These are phyloP conservation scores for Microcyclosporella mali DNA, from an alignment of 2,329 filamentous ascomycete genomes.

Conservation along the genomic window DNA sequence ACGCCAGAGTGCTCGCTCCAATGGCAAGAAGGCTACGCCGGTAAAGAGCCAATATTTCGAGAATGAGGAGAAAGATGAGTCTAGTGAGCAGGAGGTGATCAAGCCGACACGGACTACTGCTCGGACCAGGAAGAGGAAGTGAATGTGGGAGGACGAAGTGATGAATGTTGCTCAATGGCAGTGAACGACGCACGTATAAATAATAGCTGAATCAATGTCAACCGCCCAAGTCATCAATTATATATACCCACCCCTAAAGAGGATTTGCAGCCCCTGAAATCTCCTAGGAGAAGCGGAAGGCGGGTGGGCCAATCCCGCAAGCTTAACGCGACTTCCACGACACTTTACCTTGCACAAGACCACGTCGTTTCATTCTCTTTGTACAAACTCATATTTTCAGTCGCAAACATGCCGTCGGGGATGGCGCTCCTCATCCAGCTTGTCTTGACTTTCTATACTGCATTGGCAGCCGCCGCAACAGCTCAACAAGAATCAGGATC, in stretches of 20 bases:
- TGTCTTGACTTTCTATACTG: slow-evolving; percentile 28
- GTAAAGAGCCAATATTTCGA: slow-evolving; percentile 28
- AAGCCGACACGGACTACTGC: slow-evolving; percentile 28
- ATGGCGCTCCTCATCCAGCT: slow-evolving; percentile 26
- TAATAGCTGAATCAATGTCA: too few relatives aligned
- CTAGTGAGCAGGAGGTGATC: slow-evolving; percentile 26
- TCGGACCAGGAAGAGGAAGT: slow-evolving; percentile 22
- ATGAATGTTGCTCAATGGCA: too few relatives aligned
- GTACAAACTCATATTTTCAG: too few relatives aligned
- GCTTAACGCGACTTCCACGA: too few relatives aligned
- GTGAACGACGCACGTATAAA: too few relatives aligned
- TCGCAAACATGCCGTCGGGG: slow-evolving; percentile 6
- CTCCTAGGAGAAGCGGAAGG: too few relatives aligned
- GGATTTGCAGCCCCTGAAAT: too few relatives aligned
- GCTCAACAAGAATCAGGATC: slow-evolving; percentile 37
- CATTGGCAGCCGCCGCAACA: slow-evolving; percentile 33
- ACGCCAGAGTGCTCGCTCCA: not conserved
- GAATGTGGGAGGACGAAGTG: not conserved
- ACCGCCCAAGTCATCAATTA: too few relatives aligned
- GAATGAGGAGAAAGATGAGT: slow-evolving; percentile 14
- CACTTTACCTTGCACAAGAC: too few relatives aligned
- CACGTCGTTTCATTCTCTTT: too few relatives aligned
- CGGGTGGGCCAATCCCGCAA: too few relatives aligned
- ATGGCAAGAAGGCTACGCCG: slow-evolving; percentile 22
- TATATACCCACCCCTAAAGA: too few relatives aligned